These are phyloP conservation scores for Petunia hybrid DNA, from an alignment of 305 asterid species.

Conservation along the genomic window DNA sequence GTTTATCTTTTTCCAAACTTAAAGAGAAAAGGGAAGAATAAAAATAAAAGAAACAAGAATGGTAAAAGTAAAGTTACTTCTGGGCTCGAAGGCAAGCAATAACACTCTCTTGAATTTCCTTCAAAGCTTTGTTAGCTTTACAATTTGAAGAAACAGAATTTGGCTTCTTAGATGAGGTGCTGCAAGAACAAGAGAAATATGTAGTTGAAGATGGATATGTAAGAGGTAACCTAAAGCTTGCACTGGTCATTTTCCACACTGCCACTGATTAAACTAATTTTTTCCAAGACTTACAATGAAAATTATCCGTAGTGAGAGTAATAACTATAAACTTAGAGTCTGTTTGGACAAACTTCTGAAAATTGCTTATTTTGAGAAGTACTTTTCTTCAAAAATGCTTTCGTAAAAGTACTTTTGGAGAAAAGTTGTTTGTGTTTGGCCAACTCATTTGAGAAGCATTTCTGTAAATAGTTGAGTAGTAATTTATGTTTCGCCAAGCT, in stretches of 20 bases:
- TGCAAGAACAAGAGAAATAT: background rate
- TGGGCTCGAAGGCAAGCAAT: constrained; percentile 88
- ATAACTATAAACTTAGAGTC: no score
- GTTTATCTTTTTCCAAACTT: no score
- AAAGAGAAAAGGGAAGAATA: background rate
- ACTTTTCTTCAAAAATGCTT: no score
- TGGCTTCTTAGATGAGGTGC: background rate
- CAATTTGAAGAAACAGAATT: background rate
- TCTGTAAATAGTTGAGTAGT: no score
- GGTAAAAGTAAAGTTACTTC: constrained; percentile 46
- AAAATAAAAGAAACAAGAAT: background rate
- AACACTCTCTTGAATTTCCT: constrained; percentile 62
- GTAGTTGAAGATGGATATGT: background rate
- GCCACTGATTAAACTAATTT: no score
- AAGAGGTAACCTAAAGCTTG: constrained; percentile 28
- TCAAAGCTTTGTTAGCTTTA: constrained; percentile 47
- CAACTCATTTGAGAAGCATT: no score
- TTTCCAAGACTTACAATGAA: background rate
- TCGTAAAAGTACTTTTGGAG: no score
- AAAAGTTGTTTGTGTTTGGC: no score
- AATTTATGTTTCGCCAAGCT: no score
- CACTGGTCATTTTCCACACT: background rate
- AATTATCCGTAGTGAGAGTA: background rate
- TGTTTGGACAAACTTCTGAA: no score
- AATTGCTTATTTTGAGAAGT: no score